These are phyloP conservation scores for Achaetomiella virescens DNA, from an alignment of 495 filamentous ascomycete genomes.

Conservation along the genomic window DNA sequence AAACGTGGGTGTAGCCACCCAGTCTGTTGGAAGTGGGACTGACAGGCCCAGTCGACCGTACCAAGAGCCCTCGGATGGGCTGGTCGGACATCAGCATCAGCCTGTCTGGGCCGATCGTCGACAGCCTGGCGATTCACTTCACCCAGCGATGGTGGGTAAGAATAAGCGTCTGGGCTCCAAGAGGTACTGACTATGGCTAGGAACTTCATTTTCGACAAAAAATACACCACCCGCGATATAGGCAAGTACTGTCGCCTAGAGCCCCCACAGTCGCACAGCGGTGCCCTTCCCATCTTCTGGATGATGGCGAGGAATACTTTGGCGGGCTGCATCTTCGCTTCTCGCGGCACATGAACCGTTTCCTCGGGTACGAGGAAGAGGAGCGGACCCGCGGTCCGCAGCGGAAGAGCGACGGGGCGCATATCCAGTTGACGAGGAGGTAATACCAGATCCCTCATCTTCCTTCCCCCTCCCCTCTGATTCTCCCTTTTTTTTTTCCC, in stretches of 20 bases:
- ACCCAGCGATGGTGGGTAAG: constrained; percentile 63
- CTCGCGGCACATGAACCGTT: constrained; percentile 33
- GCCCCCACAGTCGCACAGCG: constrained; percentile 16
- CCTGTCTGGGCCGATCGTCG: constrained; percentile 69
- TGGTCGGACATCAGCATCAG: constrained; percentile 88
- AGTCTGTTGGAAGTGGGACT: neutral
- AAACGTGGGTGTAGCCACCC: constrained; percentile 43
- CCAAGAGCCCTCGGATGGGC: constrained; percentile 78
- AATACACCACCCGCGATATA: constrained; percentile 65
- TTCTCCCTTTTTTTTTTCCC: too few relatives aligned
- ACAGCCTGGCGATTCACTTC: constrained; percentile 75
- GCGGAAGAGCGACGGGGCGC: constrained; percentile 14
- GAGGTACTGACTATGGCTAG: constrained; percentile 18
- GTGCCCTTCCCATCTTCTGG: constrained; percentile 15
- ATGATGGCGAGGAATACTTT: constrained; percentile 28
- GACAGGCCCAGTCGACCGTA: constrained; percentile 56
- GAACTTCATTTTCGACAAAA: constrained; percentile 83
- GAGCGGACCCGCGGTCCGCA: neutral
- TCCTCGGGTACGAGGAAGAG: constrained; percentile 27
- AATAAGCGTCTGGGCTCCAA: neutral
- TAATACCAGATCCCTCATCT: constrained; percentile 3
- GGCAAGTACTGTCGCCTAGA: constrained; percentile 54
- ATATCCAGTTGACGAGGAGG: constrained; percentile 43
- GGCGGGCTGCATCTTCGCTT: constrained; percentile 44
- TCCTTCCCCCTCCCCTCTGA: too few relatives aligned